Percentiles rank a stretch among this genome's conserved stretches.
Evolutionary conservation across 2,329 filamentous ascomycete genomes (phyloP).

Genomic region (Fusarium sp.): DNA sequence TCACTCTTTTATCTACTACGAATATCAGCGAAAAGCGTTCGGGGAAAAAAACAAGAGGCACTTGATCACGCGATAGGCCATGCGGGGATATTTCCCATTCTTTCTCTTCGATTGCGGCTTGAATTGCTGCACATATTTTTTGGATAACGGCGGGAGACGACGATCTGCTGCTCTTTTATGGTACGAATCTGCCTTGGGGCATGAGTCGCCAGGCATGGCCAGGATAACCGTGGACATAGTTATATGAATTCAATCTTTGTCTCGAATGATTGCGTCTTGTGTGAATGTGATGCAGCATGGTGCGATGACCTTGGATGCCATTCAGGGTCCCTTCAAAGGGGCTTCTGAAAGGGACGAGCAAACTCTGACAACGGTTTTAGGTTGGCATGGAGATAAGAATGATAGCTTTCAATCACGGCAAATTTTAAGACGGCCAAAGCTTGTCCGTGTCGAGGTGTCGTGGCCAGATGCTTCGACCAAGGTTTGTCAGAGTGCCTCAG

Average conservation of each 20-base stretch:
- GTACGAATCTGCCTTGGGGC: constrained; percentile 32
- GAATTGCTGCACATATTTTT: constrained; percentile 24
- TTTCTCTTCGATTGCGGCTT: constrained; percentile 36
- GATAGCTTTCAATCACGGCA: too few relatives aligned
- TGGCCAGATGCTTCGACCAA: neutral
- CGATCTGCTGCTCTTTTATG: constrained; percentile 40
- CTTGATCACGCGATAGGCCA: constrained; percentile 24
- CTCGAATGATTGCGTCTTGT: constrained; percentile 8
- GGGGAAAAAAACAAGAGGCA: constrained; percentile 26
- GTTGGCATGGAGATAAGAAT: neutral
- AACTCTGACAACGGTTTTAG: neutral
- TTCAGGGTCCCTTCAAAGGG: neutral
- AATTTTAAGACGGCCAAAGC: too few relatives aligned
- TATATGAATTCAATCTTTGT: constrained; percentile 42
- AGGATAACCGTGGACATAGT: constrained; percentile 36
- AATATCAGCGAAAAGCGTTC: constrained; percentile 28
- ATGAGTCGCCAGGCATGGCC: constrained; percentile 38
- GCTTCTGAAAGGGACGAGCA: neutral
- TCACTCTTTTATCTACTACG: constrained; percentile 23
- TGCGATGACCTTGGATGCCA: neutral
- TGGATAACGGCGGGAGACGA: constrained; percentile 43
- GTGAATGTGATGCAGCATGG: neutral
- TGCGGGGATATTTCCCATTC: constrained; percentile 9
- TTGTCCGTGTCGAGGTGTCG: neutral
- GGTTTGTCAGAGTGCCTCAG: neutral